Percentiles rank a stretch among this genome's conserved stretches.
phyloP scores from a whole-genome alignment of 2,329 filamentous ascomycete species.

The Exophiala calicioides region DNA sequence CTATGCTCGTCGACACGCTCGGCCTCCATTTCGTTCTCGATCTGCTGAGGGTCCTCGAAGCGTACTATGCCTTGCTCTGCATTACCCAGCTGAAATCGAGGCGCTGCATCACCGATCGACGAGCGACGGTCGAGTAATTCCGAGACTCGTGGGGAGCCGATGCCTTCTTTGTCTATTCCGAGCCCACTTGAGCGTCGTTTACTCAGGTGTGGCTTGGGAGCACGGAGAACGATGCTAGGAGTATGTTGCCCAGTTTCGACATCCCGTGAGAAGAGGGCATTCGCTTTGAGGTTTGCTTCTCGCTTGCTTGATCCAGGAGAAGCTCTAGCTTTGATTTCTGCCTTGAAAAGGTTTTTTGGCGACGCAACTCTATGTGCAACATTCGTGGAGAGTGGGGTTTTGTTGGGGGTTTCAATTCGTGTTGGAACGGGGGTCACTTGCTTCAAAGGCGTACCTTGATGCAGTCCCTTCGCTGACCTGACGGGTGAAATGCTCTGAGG shows the following conservation, averaged over 20 bases:
- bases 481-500: constrained; percentile 34
- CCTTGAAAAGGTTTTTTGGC: constrained; percentile 50
- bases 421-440: constrained; percentile 47
- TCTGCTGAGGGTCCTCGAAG: constrained; percentile 65
- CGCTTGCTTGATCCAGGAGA: constrained; percentile 35
- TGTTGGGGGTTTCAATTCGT: constrained; percentile 51
- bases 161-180: constrained; percentile 67
- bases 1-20: constrained; percentile 63
- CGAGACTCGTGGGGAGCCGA: constrained; percentile 74
- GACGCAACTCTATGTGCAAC: constrained; percentile 50
- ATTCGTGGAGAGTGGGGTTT: constrained; percentile 51
- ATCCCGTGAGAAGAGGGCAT: constrained; percentile 58
- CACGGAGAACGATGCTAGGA: constrained; percentile 65
- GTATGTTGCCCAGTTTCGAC: constrained; percentile 58
- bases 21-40: constrained; percentile 64
- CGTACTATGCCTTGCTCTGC: constrained; percentile 51
- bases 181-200: constrained; percentile 64
- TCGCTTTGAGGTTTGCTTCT: constrained; percentile 35
- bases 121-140: constrained; percentile 69
- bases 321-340: constrained; percentile 43
- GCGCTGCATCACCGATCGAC: constrained; percentile 69
- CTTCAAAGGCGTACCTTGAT: constrained; percentile 41
- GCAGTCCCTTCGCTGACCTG: constrained; percentile 34
- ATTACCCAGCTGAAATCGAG: constrained; percentile 61
- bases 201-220: constrained; percentile 43